Percentiles rank a stretch among this genome's conserved stretches.
phyloP scores from a whole-genome alignment of 352 stramenopile genomes.

The Globisporangium heterothallicum region DNA sequence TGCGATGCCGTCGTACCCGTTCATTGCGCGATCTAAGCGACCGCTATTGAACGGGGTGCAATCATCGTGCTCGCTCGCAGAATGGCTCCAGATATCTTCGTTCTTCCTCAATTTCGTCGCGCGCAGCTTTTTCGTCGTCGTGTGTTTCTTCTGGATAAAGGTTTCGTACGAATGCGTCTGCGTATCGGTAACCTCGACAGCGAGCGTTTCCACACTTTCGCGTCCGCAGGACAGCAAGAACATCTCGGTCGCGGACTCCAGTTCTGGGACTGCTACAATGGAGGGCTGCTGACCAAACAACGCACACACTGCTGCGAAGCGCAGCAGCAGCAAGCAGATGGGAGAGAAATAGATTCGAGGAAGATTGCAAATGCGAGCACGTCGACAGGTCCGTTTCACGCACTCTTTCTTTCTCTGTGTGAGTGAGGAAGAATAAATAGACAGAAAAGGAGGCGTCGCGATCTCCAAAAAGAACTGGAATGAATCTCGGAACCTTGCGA shows the following conservation, averaged over 20 bases:
- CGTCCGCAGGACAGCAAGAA: slow-evolving; percentile 32
- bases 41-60: not conserved
- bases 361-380: no score
- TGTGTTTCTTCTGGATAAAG: slow-evolving; percentile 9
- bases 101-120: slow-evolving; percentile 8
- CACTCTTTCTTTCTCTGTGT: not conserved
- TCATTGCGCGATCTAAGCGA: slow-evolving; percentile 16
- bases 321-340: no score
- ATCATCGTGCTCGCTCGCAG: slow-evolving; percentile 16
- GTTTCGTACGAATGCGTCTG: slow-evolving; percentile 15
- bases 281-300: not conserved
- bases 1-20: slow-evolving; percentile 31
- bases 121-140: slow-evolving; percentile 10
- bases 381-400: no score
- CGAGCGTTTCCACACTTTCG: slow-evolving; percentile 17
- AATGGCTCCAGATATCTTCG: slow-evolving; percentile 17
- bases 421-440: no score
- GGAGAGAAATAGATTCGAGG: slow-evolving; percentile 5
- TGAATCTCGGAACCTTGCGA: no score
- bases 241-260: slow-evolving; percentile 14
- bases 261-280: not conserved
- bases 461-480: no score
- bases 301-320: no score
- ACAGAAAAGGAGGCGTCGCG: no score
- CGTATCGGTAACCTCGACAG: slow-evolving; percentile 3